Conservation (phyloP, 768 basidiomycete genomes). For the Austroboletus eburneus region DNA sequence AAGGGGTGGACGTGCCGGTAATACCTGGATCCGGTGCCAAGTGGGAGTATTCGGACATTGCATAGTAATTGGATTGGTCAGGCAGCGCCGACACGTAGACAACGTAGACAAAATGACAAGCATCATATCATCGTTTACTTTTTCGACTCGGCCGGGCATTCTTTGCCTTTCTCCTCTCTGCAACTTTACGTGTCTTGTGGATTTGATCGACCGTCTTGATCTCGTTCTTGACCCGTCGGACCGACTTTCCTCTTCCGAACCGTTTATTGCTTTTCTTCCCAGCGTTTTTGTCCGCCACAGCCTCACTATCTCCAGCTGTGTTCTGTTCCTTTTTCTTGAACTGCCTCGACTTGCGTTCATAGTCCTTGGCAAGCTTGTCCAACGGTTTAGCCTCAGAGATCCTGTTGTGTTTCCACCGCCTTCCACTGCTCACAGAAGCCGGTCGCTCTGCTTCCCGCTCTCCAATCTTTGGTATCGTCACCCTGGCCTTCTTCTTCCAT, state of each 20-base stretch:
- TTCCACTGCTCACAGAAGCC: conserved; percentile 40
- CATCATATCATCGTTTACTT: conserved; percentile 22
- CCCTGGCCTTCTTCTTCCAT: conserved; percentile 80
- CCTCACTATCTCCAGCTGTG: conserved; percentile 24
- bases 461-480: conserved; percentile 76
- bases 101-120: conserved; percentile 7
- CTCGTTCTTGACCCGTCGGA: conserved; percentile 70
- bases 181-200: conserved; percentile 62
- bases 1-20: conserved; percentile 46
- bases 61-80: conserved; percentile 11
- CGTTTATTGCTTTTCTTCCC: conserved; percentile 39
- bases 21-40: conserved; percentile 62
- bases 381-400: conserved; percentile 64
- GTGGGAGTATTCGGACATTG: conserved; percentile 71
- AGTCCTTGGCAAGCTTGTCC: conserved; percentile 67
- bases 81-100: conserved; percentile 1
- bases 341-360: conserved; percentile 68
- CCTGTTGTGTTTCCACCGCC: conserved; percentile 72
- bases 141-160: conserved; percentile 68
- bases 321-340: conserved; percentile 51
- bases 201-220: conserved; percentile 88
- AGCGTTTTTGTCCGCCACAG: conserved; percentile 16
- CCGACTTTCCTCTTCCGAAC: conserved; percentile 55
- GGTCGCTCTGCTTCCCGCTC: conserved; percentile 60
- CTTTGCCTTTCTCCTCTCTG: conserved; percentile 67